phyloP scores from a whole-genome alignment of 768 basidiomycete species.

The Lentinus brumalis region DNA sequence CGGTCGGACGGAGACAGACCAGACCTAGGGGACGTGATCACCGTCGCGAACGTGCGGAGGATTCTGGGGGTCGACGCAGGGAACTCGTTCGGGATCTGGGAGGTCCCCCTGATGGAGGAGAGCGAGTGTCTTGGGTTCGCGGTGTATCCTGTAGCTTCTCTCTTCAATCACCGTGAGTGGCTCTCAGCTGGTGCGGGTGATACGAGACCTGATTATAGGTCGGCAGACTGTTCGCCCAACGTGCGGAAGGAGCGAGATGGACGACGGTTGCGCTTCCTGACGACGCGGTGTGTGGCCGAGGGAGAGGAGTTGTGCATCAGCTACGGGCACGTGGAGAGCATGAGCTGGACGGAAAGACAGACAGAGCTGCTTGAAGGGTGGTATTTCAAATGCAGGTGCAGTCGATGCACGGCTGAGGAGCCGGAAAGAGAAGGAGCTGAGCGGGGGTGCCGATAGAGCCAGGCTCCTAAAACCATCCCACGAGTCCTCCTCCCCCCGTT shows the following conservation, averaged over 20 bases:
- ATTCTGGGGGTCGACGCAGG: conserved; percentile 62
- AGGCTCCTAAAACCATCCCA: no score
- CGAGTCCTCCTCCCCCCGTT: no score
- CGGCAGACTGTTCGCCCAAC: conserved; percentile 55
- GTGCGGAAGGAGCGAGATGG: conserved; percentile 47
- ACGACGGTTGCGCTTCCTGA: conserved; percentile 50
- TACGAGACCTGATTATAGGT: neutral
- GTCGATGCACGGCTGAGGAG: conserved; percentile 39
- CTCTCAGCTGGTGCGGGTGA: neutral
- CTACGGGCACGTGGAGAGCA: conserved; percentile 47
- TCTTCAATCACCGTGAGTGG: conserved; percentile 66
- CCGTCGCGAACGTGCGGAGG: conserved; percentile 49
- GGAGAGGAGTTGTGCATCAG: conserved; percentile 64
- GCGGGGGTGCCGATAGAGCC: no score
- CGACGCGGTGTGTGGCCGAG: conserved; percentile 40
- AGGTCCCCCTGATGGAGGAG: conserved; percentile 43
- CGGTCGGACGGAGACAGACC: conserved; percentile 23
- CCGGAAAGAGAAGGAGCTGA: neutral
- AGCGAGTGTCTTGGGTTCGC: conserved; percentile 65
- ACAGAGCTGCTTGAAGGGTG: conserved; percentile 48
- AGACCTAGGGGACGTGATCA: conserved; percentile 37
- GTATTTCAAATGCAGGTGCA: conserved; percentile 59
- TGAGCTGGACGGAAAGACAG: conserved; percentile 36
- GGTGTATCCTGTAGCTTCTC: conserved; percentile 60
- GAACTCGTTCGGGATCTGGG: conserved; percentile 73